These are phyloP conservation scores for Paxillus involutus DNA, from an alignment of 768 basidiomycete species.

Conservation along the genomic window DNA sequence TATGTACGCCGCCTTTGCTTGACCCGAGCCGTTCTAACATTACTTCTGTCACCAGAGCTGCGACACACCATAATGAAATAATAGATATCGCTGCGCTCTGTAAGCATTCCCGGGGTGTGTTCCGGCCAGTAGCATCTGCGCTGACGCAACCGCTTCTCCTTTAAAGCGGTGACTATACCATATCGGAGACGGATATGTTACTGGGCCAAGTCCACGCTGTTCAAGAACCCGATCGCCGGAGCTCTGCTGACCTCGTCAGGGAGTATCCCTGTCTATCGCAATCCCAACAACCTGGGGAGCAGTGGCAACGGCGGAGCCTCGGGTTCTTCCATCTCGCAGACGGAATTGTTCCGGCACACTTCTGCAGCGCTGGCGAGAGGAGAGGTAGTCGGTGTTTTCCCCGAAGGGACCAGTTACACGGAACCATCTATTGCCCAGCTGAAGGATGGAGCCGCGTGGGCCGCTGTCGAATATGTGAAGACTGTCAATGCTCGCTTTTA, in stretches of 20 bases:
- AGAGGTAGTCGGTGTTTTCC: conserved; percentile 67
- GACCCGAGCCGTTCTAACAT: background rate
- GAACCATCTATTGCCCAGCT: conserved; percentile 47
- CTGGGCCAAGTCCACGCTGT: conserved; percentile 75
- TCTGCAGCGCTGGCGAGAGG: conserved; percentile 53
- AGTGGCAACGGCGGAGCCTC: background rate
- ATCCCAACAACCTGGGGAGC: conserved; percentile 40
- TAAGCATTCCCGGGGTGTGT: conserved; percentile 16
- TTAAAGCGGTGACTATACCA: conserved; percentile 54
- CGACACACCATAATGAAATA: conserved; percentile 70
- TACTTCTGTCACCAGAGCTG: conserved; percentile 37
- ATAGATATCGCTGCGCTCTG: conserved; percentile 54
- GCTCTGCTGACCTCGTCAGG: conserved; percentile 59
- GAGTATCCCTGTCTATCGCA: conserved; percentile 71
- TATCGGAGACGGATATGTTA: conserved; percentile 56
- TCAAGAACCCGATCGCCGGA: conserved; percentile 53
- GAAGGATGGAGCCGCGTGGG: conserved; percentile 68
- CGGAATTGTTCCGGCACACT: conserved; percentile 54
- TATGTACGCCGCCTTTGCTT: conserved; percentile 40
- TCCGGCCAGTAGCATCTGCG: background rate
- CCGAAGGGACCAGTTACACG: conserved; percentile 58
- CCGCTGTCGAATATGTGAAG: conserved; percentile 66
- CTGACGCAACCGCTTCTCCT: background rate
- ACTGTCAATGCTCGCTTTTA: conserved; percentile 31
- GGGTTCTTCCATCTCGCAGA: conserved; percentile 21